These are phyloP conservation scores for Kandelia obovata DNA, from an alignment of 345 rosid genomes.

Conservation along the genomic window DNA sequence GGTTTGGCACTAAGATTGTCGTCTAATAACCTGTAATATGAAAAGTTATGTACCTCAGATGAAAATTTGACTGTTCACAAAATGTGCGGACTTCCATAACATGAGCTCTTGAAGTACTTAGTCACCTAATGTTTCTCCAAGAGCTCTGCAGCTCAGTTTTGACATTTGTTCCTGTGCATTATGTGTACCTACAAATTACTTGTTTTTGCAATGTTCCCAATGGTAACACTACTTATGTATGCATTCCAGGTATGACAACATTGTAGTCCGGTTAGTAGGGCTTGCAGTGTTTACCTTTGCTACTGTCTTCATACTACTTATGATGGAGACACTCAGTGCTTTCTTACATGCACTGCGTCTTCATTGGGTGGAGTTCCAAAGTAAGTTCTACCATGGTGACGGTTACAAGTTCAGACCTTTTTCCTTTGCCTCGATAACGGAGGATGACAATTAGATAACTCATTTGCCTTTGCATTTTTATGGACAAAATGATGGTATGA, in stretches of 20 bases:
- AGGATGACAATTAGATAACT: constrained; percentile 56
- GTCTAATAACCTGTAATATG: not conserved
- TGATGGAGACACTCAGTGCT: constrained; percentile 98
- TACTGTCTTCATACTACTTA: constrained; percentile 80
- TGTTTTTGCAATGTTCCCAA: not conserved
- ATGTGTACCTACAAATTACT: not conserved
- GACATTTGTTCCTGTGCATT: not conserved
- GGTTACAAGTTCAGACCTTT: constrained; percentile 94
- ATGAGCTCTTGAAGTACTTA: too few species aligned
- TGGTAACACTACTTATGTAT: not conserved
- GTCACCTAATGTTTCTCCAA: too few species aligned
- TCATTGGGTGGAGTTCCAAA: constrained; percentile 95
- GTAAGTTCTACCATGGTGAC: constrained; percentile 86
- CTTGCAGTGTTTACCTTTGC: constrained; percentile 89
- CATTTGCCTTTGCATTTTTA: constrained; percentile 11
- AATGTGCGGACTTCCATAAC: too few species aligned
- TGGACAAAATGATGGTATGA: not conserved
- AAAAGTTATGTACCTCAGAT: too few species aligned
- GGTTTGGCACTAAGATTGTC: not conserved
- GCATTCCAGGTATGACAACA: constrained; percentile 66
- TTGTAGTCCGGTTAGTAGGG: constrained; percentile 67
- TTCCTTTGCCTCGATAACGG: constrained; percentile 53
- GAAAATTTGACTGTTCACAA: too few species aligned
- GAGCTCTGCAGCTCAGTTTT: not conserved
- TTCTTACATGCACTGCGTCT: constrained; percentile 96